These are phyloP conservation scores for Rutstroemia sp. DNA, from an alignment of 2,329 filamentous ascomycete genomes.

Conservation along the genomic window DNA sequence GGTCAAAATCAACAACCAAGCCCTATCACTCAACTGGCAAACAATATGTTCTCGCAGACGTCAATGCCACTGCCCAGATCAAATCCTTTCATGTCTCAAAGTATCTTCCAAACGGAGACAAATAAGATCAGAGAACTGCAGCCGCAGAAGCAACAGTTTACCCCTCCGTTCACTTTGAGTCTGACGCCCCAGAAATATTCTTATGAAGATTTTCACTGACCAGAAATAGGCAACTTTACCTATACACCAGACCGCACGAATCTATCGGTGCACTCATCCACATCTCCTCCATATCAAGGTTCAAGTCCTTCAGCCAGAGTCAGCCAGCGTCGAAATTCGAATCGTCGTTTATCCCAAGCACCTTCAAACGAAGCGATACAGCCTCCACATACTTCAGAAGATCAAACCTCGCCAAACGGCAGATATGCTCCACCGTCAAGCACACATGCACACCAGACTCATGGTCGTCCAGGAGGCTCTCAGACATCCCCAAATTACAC, in stretches of 20 bases:
- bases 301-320: slow-evolving; percentile 26
- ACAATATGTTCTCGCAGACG: slow-evolving; percentile 20
- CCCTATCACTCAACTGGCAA: slow-evolving; percentile 17
- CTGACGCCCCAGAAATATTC: not conserved
- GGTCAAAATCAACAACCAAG: slow-evolving; percentile 2
- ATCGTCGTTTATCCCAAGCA: slow-evolving; percentile 1
- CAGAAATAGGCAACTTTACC: slow-evolving; percentile 15
- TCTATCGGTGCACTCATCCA: not conserved
- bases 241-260: slow-evolving; percentile 13
- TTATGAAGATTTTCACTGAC: slow-evolving; percentile 12
- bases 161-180: slow-evolving; percentile 26
- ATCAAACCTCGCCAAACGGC: not conserved
- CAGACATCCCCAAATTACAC: not conserved
- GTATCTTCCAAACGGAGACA: slow-evolving; percentile 13
- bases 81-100: not conserved
- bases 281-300: slow-evolving; percentile 13
- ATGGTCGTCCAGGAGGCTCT: not conserved
- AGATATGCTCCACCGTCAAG: not conserved
- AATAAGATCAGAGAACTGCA: slow-evolving; percentile 19
- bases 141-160: slow-evolving; percentile 22
- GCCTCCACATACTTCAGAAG: slow-evolving; percentile 1
- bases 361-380: not conserved
- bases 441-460: not conserved
- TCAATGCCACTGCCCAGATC: slow-evolving; percentile 10
- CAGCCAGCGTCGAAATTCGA: slow-evolving; percentile 19